These are phyloP conservation scores for Leishmania major DNA, from an alignment of 208 protist species.

Conservation along the genomic window DNA sequence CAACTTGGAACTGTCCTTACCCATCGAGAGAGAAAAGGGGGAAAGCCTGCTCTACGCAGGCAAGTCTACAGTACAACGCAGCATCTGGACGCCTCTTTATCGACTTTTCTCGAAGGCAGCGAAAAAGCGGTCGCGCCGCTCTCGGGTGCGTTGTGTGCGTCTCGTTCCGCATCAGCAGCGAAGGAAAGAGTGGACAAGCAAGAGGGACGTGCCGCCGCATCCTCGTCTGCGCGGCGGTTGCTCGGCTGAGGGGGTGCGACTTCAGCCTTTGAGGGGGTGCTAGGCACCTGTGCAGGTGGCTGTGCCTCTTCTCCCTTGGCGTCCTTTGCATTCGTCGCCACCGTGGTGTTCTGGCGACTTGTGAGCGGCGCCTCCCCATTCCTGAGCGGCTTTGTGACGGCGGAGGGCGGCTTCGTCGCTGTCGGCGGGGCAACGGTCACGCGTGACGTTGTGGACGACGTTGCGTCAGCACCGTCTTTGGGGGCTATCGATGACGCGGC, in stretches of 20 bases:
- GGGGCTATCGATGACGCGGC: background rate
- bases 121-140: background rate
- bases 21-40: background rate
- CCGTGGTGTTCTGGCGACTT: background rate
- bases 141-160: background rate
- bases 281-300: background rate
- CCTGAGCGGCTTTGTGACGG: background rate
- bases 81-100: constrained; percentile 11
- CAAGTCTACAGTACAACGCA: constrained; percentile 10
- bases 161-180: background rate
- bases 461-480: background rate
- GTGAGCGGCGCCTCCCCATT: background rate
- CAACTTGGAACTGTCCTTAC: background rate
- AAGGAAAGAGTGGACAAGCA: background rate
- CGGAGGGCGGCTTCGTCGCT: background rate
- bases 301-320: background rate
- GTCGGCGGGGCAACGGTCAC: background rate
- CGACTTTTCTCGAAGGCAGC: background rate
- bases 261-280: background rate
- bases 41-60: background rate
- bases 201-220: background rate
- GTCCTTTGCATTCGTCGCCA: background rate
- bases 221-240: background rate
- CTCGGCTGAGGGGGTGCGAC: background rate
- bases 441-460: background rate